Conservation (phyloP, 495 filamentous ascomycete species). For the Hyaloscypha bicolor region DNA sequence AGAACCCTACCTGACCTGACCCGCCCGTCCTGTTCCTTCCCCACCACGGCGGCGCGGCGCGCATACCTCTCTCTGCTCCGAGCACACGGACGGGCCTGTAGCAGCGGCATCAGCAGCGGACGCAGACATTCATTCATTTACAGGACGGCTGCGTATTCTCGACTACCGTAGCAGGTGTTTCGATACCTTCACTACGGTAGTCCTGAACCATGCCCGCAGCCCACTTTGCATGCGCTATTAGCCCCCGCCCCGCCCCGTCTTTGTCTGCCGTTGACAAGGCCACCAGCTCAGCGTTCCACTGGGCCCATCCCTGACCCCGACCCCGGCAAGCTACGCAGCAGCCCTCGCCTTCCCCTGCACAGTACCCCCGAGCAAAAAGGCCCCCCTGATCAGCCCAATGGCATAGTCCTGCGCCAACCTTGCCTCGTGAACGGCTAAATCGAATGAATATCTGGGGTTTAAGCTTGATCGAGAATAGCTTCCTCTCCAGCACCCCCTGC, state of each 20-base stretch:
- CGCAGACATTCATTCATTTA: not conserved
- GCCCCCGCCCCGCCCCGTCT: too few relatives aligned
- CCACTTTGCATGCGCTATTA: not conserved
- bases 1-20: too few relatives aligned
- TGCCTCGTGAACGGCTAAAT: conserved; percentile 25
- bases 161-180: not conserved
- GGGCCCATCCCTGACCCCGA: not conserved
- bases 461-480: conserved; percentile 15
- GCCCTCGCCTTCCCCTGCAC: not conserved
- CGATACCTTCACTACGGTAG: not conserved
- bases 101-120: not conserved
- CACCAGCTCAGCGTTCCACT: not conserved
- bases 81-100: not conserved
- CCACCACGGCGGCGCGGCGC: not conserved
- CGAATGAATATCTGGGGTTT: conserved; percentile 23
- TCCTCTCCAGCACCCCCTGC: not conserved
- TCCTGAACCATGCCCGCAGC: not conserved
- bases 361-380: too few relatives aligned
- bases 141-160: not conserved
- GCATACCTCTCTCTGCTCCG: not conserved
- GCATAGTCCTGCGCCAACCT: conserved; percentile 23
- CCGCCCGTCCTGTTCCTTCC: not conserved
- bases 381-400: conserved; percentile 10
- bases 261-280: not conserved
- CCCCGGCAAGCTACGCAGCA: too few relatives aligned